A percentile compares a stretch with the other conserved stretches of the same genome.
phyloP scores from a whole-genome alignment of 2,329 filamentous ascomycete species.

The Aspergillus tubingensis region DNA sequence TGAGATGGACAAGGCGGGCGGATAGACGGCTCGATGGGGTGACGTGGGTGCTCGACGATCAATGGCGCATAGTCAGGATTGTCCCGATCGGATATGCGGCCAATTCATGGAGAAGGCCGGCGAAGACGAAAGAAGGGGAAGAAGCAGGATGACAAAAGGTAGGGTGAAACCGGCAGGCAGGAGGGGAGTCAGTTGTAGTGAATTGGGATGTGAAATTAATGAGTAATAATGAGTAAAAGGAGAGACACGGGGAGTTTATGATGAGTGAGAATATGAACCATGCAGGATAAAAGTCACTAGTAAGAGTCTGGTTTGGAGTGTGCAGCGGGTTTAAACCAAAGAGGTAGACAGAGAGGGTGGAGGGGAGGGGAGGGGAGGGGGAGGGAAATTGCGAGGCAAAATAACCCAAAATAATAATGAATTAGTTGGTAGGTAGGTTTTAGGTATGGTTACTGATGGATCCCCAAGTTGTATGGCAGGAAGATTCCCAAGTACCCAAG shows the following conservation, averaged over 20 bases:
- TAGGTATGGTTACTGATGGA: slow-evolving; percentile 1
- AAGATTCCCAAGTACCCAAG: not conserved
- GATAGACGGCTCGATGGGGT: slow-evolving; percentile 11
- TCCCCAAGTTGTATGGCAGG: not conserved
- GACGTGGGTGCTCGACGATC: slow-evolving; percentile 25
- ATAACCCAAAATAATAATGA: not conserved
- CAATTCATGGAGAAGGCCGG: slow-evolving; percentile 21
- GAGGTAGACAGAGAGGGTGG: not conserved
- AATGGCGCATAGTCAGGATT: slow-evolving; percentile 19
- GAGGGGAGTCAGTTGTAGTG: not conserved
- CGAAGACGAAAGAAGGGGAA: slow-evolving; percentile 19
- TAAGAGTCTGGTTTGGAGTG: too few relatives aligned
- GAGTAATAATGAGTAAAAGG: slow-evolving; percentile 4
- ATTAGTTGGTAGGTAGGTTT: not conserved
- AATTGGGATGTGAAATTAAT: not conserved
- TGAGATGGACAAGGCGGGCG: not conserved
- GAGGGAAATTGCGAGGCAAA: not conserved
- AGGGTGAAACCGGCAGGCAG: not conserved
- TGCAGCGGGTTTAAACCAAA: not conserved
- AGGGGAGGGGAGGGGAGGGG: not conserved
- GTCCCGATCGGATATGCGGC: slow-evolving; percentile 10
- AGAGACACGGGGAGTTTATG: not conserved
- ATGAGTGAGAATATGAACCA: slow-evolving; percentile 2
- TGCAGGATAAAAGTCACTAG: not conserved
- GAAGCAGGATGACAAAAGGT: not conserved